Evolutionary conservation across 805 yeast species (phyloP).

Genomic region (Lachancea lanzarotensis): DNA sequence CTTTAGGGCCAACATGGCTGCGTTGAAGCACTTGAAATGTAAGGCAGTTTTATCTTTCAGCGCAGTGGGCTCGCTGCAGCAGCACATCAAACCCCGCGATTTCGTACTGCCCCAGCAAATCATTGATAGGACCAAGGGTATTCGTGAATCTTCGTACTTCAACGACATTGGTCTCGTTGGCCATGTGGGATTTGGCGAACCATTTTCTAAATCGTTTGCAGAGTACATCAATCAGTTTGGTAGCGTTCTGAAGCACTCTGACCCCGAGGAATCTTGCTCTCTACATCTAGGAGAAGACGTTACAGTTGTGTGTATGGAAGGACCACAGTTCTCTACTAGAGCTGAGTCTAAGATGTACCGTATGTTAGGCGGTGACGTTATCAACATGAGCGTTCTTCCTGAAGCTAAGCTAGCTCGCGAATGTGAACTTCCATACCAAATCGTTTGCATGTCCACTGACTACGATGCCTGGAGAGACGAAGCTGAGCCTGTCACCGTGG

Average conservation of each 20-base stretch:
- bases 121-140: slow-evolving; percentile 95
- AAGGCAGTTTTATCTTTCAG: slow-evolving; percentile 85
- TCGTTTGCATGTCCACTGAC: slow-evolving; percentile 98
- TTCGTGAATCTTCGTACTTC: slow-evolving; percentile 82
- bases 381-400: slow-evolving; percentile 96
- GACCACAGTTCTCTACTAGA: slow-evolving; percentile 95
- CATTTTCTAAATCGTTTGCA: slow-evolving; percentile 75
- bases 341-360: slow-evolving; percentile 88
- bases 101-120: slow-evolving; percentile 95
- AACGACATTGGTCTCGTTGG: slow-evolving; percentile 87
- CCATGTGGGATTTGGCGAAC: slow-evolving; percentile 96
- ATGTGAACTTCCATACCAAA: slow-evolving; percentile 94
- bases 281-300: slow-evolving; percentile 66
- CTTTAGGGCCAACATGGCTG: slow-evolving; percentile 89
- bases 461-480: slow-evolving; percentile 97
- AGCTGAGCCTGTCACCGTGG: slow-evolving; percentile 97
- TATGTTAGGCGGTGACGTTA: slow-evolving; percentile 88
- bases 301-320: slow-evolving; percentile 95
- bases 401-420: slow-evolving; percentile 96
- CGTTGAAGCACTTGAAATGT: slow-evolving; percentile 81
- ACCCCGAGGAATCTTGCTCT: slow-evolving; percentile 51
- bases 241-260: slow-evolving; percentile 51
- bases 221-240: slow-evolving; percentile 54
- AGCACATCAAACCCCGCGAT: slow-evolving; percentile 86
- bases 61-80: slow-evolving; percentile 93